Evolutionary conservation across 169 alveolate genomes (phyloP).

Genomic region (Pseudocohnilembus persalinus): DNA sequence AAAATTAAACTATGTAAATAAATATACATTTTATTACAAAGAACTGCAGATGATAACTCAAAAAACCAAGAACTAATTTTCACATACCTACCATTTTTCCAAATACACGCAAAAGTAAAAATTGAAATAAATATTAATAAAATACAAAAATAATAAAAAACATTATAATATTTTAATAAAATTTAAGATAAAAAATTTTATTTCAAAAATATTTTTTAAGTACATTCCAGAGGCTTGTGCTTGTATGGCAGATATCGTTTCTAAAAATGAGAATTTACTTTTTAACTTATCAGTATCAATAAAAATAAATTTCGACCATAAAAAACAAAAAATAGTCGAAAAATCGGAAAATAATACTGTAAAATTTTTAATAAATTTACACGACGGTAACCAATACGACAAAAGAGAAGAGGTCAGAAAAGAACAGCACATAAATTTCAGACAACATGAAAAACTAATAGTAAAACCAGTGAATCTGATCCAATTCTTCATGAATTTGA

Average conservation of each 20-base stretch:
- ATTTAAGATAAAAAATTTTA: too few relatives aligned
- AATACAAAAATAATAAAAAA: too few relatives aligned
- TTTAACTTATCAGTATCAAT: background rate
- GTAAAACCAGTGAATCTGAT: slow-evolving; percentile 4
- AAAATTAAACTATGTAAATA: background rate
- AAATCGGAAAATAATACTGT: slow-evolving; percentile 5
- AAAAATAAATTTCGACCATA: slow-evolving; percentile 8
- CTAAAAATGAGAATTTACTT: background rate
- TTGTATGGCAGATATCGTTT: slow-evolving; percentile 7
- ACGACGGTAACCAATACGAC: slow-evolving; percentile 13
- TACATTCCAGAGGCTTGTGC: slow-evolving; percentile 9
- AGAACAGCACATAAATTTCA: background rate
- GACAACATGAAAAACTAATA: slow-evolving; percentile 23
- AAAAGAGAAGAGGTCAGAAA: background rate
- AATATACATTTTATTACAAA: slow-evolving; percentile 1
- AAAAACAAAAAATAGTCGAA: background rate
- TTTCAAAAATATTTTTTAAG: background rate
- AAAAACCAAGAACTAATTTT: background rate
- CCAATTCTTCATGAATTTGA: slow-evolving; percentile 16
- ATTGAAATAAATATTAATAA: background rate
- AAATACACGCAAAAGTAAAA: slow-evolving; percentile 1
- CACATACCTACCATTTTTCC: slow-evolving; percentile 2
- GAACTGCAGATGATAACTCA: background rate
- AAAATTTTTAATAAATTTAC: slow-evolving; percentile 19
- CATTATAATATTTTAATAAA: too few relatives aligned